These are phyloP conservation scores for Prorocentrum cordatum DNA, from an alignment of 169 alveolate genomes.

Conservation along the genomic window DNA sequence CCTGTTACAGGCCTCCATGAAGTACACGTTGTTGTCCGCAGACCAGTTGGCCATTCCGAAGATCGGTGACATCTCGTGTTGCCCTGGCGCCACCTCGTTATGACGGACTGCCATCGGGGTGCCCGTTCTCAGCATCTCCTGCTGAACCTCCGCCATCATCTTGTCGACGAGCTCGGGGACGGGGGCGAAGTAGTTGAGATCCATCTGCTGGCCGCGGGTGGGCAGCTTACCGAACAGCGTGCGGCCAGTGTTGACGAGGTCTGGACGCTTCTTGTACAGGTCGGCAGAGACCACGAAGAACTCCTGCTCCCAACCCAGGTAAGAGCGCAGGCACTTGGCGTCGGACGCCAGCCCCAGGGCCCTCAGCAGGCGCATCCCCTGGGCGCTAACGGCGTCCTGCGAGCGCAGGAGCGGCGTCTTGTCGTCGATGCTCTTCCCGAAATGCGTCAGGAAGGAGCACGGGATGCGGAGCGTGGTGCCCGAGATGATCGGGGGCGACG, in stretches of 20 bases:
- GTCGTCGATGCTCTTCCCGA: conserved; percentile 53
- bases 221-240: conserved; percentile 60
- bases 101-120: conserved; percentile 61
- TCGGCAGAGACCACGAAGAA: conserved; percentile 49
- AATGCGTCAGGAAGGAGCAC: conserved; percentile 46
- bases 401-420: conserved; percentile 60
- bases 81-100: conserved; percentile 20
- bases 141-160: conserved; percentile 20
- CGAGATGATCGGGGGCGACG: conserved; percentile 22
- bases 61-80: not conserved
- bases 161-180: conserved; percentile 10
- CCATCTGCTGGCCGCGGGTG: conserved; percentile 48
- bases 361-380: conserved; percentile 15
- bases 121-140: conserved; percentile 21
- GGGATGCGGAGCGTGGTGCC: conserved; percentile 33
- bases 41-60: not conserved
- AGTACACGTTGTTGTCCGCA: conserved; percentile 49
- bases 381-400: conserved; percentile 38
- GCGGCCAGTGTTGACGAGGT: conserved; percentile 52
- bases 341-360: conserved; percentile 1
- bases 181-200: conserved; percentile 45
- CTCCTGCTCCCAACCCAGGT: conserved; percentile 66
- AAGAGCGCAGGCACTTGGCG: not conserved
- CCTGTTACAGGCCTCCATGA: conserved; percentile 49
- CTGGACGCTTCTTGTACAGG: conserved; percentile 38